These are phyloP conservation scores for Naumovozyma castellii DNA, from an alignment of 805 yeast genomes.

Conservation along the genomic window DNA sequence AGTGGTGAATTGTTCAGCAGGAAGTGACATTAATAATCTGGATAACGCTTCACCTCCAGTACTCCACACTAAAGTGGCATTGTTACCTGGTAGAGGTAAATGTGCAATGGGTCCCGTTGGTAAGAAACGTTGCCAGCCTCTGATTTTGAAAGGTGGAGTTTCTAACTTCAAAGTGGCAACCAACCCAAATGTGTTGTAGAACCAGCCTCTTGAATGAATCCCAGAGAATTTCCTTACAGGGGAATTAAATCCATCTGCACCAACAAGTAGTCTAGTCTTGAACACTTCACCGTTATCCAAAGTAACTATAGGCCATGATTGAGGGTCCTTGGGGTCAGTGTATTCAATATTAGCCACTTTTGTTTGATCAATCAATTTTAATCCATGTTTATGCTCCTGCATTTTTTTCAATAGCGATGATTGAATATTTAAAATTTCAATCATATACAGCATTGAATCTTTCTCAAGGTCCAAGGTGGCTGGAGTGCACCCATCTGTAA, in stretches of 20 bases:
- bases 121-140: conserved; percentile 83
- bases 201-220: conserved; percentile 88
- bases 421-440: conserved; percentile 80
- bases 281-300: conserved; percentile 55
- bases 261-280: conserved; percentile 70
- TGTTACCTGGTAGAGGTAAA: conserved; percentile 75
- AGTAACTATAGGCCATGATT: conserved; percentile 69
- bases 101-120: conserved; percentile 90
- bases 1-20: conserved; percentile 53
- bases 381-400: conserved; percentile 28
- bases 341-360: conserved; percentile 50
- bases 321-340: conserved; percentile 27
- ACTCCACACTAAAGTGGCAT: conserved; percentile 93
- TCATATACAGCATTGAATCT: conserved; percentile 65
- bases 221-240: conserved; percentile 79
- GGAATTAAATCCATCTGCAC: conserved; percentile 93
- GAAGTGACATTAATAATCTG: conserved; percentile 45
- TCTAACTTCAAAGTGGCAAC: conserved; percentile 79
- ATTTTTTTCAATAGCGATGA: conserved; percentile 53
- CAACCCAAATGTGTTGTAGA: conserved; percentile 78
- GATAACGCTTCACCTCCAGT: conserved; percentile 72
- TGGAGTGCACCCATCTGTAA: conserved; percentile 73
- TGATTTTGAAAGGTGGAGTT: conserved; percentile 64
- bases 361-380: conserved; percentile 51
- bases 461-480: conserved; percentile 64